A percentile compares a stretch with the other conserved stretches of the same genome.
Evolutionary conservation across 306 rosid genomes (phyloP).

Genomic region (Crotalaria pallida): DNA sequence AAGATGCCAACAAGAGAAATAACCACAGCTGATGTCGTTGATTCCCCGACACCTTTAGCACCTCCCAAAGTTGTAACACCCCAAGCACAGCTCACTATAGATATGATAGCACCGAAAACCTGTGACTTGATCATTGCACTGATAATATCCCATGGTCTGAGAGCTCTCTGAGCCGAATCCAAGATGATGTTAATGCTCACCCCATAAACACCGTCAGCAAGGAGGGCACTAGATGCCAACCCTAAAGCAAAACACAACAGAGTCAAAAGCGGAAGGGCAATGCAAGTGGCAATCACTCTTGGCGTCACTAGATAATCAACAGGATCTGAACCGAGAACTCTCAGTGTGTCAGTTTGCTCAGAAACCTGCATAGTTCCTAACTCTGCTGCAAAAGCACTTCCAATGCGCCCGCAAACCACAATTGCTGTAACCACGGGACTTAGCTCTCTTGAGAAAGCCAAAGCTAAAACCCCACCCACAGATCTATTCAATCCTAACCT

Average conservation of each 20-base stretch:
- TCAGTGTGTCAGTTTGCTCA: conserved; percentile 83
- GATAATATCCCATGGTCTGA: conserved; percentile 78
- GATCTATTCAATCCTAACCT: conserved; percentile 88
- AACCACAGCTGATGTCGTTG: conserved; percentile 95
- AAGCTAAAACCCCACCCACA: conserved; percentile 90
- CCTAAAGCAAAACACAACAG: conserved; percentile 79
- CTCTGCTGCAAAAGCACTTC: conserved; percentile 96
- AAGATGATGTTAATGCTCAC: conserved; percentile 82
- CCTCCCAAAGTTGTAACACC: conserved; percentile 93
- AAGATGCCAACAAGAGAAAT: conserved; percentile 94
- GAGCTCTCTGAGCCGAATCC: conserved; percentile 87
- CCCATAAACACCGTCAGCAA: conserved; percentile 82
- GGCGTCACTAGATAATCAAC: conserved; percentile 95
- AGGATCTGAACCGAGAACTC: conserved; percentile 89
- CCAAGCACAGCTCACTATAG: conserved; percentile 92
- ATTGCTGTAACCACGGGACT: conserved; percentile 93
- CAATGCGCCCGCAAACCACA: conserved; percentile 91
- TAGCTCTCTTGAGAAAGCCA: conserved; percentile 95
- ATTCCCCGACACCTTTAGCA: conserved; percentile 95
- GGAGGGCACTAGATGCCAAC: conserved; percentile 88
- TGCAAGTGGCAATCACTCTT: conserved; percentile 71
- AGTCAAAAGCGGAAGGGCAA: conserved; percentile 84
- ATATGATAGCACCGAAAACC: conserved; percentile 87
- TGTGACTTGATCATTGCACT: conserved; percentile 93
- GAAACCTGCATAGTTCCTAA: conserved; percentile 99